Evolutionary conservation across 176 grass and related monocot species (phyloP).

Genomic region (Bothriochloa decipiens): DNA sequence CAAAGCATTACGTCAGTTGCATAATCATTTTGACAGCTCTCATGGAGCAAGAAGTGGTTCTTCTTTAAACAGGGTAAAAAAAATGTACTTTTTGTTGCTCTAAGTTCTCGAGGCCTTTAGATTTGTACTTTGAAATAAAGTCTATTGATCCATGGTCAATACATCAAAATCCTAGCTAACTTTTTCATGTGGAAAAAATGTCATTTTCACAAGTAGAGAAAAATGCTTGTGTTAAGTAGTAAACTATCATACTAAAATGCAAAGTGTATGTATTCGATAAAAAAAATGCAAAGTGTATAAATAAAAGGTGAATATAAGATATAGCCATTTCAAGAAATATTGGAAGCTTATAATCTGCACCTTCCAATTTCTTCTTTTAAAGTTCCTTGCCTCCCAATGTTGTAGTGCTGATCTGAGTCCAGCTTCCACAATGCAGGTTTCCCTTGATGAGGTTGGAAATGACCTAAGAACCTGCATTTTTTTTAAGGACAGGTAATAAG

Average conservation of each 20-base stretch:
- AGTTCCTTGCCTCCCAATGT: constrained; percentile 73
- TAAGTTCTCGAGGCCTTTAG: not conserved
- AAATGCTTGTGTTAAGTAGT: not conserved
- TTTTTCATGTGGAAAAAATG: not conserved
- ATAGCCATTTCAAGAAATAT: constrained; percentile 17
- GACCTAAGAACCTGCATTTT: constrained; percentile 81
- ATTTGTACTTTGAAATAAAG: constrained; percentile 1
- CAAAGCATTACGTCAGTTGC: not conserved
- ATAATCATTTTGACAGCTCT: not conserved
- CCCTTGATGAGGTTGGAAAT: constrained; percentile 90
- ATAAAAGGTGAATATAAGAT: constrained; percentile 16
- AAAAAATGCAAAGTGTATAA: not conserved
- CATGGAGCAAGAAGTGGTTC: not conserved
- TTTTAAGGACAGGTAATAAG: constrained; percentile 25
- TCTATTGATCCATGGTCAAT: not conserved
- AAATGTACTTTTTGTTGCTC: not conserved
- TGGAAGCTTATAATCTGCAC: constrained; percentile 42
- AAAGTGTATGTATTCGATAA: not conserved
- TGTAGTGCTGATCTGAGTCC: constrained; percentile 96
- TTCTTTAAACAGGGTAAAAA: constrained; percentile 7
- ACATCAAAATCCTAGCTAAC: not conserved
- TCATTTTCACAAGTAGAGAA: constrained; percentile 2
- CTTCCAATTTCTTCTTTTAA: constrained; percentile 63
- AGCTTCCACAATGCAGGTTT: constrained; percentile 95
- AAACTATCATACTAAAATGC: constrained; percentile 10